phyloP scores from a whole-genome alignment of 225 moss, liverwort and hornwort genomes.

The Straminergon stramineum region DNA sequence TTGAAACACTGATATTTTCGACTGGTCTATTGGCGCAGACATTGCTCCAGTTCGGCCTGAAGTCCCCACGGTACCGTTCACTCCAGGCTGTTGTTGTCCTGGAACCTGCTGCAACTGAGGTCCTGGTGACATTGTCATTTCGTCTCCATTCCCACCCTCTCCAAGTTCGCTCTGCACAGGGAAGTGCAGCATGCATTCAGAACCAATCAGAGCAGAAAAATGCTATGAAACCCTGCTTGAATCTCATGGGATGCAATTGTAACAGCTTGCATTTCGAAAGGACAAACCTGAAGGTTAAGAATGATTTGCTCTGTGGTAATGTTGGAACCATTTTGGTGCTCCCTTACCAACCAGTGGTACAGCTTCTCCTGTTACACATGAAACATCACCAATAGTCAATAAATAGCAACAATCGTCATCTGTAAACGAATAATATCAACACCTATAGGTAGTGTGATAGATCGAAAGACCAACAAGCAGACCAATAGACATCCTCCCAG shows the following conservation, averaged over 20 bases:
- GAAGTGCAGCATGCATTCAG: neutral
- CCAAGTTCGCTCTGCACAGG: conserved; percentile 66
- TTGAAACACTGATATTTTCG: conserved; percentile 79
- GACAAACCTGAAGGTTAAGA: conserved; percentile 39
- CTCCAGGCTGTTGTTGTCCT: conserved; percentile 28
- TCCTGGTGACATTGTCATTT: conserved; percentile 92
- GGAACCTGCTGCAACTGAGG: conserved; percentile 56
- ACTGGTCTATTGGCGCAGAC: conserved; percentile 53
- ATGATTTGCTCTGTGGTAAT: conserved; percentile 42
- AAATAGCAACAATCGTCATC: neutral
- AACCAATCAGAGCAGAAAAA: neutral
- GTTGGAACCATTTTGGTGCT: conserved; percentile 43
- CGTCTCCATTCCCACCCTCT: conserved; percentile 56
- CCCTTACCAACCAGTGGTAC: conserved; percentile 49
- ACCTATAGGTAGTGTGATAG: neutral
- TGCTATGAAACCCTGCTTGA: neutral
- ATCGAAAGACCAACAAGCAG: neutral
- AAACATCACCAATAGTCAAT: neutral
- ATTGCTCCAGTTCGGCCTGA: conserved; percentile 38
- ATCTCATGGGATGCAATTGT: neutral
- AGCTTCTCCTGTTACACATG: conserved; percentile 39
- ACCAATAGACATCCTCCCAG: neutral
- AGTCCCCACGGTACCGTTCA: conserved; percentile 25
- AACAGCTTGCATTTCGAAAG: neutral
- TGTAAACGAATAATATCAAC: neutral